Evolutionary conservation across 352 stramenopile species (phyloP), one percentile per base, ranked within the genome.

Genomic region (Globisporangium alternatum): DNA sequence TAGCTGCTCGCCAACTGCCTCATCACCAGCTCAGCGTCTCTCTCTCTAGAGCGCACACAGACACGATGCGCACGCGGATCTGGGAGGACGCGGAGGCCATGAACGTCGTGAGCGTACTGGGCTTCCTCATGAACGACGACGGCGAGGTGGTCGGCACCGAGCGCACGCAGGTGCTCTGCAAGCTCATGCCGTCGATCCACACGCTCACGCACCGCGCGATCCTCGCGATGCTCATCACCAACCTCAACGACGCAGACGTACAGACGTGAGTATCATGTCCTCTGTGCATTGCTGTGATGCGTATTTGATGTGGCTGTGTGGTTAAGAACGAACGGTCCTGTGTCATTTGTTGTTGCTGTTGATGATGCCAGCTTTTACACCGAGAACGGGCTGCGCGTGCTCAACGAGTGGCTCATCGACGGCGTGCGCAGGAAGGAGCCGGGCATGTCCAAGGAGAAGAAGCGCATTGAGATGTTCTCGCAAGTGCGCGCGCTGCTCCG

Each of bases 141-240:
- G 84, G 82, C 57, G 83, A 91, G 28, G 80, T 93, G 22, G 75
- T 89, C 22, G 82, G 84, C 2, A 67, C 79, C 9, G 84, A 91
- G 65, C 81, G 81, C 71, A 93, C 82, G 57, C 75, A 90, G 67
- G 77, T 91, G 63, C 73, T 91, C 39, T 90, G 82, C 71, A 88
- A 90, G 62, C 84, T 93, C 72, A 88, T 93, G 84, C 81, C 84
- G 49, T 91, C 80, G 45, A 91, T 93, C 67, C 81, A 91, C 72
- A 93, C 84, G 68, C 62, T 80, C 44, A 81, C 84, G 52, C 84
- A 93, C 66, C 84, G 84, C 68, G 84, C 81, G 15, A 89, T 91
- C 47, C 72, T 93, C 57, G 82, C 79, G 45, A 85, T 93, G 73
- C 77, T 93, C 49, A 69, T 93, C 52, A 71, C 73, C 33, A 76